Base-by-base conservation (phyloP, 1,139 yeast species). In the Yamadazyma triangularis region DNA sequence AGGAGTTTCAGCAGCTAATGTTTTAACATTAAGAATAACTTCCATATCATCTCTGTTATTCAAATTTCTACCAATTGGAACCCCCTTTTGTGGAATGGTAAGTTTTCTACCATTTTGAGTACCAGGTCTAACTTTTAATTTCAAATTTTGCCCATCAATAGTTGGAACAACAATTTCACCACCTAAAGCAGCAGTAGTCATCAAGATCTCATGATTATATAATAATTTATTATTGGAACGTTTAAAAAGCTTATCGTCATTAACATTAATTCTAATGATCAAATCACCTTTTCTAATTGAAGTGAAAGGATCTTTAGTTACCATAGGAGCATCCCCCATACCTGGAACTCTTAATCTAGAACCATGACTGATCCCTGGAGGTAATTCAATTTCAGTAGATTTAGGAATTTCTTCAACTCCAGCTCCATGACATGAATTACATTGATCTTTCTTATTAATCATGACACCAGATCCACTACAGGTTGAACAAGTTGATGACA, bases 161-260 rank as follows among this genome's bases (percentile, higher is more conserved):
- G 97, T 89, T 23, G 97, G 97, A 10, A 91, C 78, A 28, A 82
- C 76, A 18, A 91, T 73, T 32, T 77, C 79, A 22, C 99, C 99
- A 36, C 99, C 99, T 29, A 91, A 67, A 0, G 96, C 91, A 2
- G 98, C 98, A 0, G 98, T 91, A 1, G 98, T 91, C 79, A 88
- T 85, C 29, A 93, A 82, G 33, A 91, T 78, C 27, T 77, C 77
- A 31, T 80, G 77, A 23, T 70, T 65, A 48, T 77, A 72, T 35
- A 83, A 56, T 40, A 91, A 70, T 48, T 83, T 77, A 37, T 73
- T 67, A 26, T 83, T 83, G 23, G 65, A 67, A 32, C 96, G 73
- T 29, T 68, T 64, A 58, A 89, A 91, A 22, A 67, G 58, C 20
- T 79, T 71, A 52, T 91, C 96, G 20, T 79, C 78, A 43, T 73